Conservation (phyloP, 768 basidiomycete species). For the Zangia roseola region DNA sequence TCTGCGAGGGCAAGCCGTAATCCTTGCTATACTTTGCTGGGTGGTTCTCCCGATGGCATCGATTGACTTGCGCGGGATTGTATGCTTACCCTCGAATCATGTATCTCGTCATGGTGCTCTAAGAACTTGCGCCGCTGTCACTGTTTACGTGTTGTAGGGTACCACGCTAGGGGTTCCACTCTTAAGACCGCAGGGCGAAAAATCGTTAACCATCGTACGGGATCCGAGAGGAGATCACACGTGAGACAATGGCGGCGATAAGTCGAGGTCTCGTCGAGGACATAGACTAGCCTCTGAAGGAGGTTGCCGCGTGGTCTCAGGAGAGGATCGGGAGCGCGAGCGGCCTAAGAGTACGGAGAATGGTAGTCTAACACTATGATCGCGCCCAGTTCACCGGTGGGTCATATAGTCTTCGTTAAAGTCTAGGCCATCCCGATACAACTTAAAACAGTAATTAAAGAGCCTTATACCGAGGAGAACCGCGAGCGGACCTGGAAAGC, state of each 20-base stretch:
- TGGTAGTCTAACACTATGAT: background rate
- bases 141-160: conserved; percentile 26
- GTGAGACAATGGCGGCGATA: conserved; percentile 29
- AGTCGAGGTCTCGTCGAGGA: conserved; percentile 9
- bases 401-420: conserved; percentile 8
- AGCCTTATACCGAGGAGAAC: conserved; percentile 8
- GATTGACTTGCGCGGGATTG: conserved; percentile 24
- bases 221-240: conserved; percentile 16
- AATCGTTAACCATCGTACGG: conserved; percentile 6
- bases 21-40: conserved; percentile 9
- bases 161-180: conserved; percentile 7
- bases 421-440: conserved; percentile 8
- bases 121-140: conserved; percentile 29
- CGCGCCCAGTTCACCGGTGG: conserved; percentile 4
- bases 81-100: conserved; percentile 30
- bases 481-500: conserved; percentile 8
- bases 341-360: conserved; percentile 8
- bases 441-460: conserved; percentile 11
- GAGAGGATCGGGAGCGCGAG: conserved; percentile 13
- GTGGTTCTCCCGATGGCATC: conserved; percentile 31
- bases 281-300: conserved; percentile 13
- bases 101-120: conserved; percentile 11
- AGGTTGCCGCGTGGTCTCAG: conserved; percentile 18
- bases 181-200: conserved; percentile 8
- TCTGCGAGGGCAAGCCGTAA: conserved; percentile 15